Evolutionary conservation across 257 asterid species (phyloP).

Genomic region (Schizonepeta tenuifolia): DNA sequence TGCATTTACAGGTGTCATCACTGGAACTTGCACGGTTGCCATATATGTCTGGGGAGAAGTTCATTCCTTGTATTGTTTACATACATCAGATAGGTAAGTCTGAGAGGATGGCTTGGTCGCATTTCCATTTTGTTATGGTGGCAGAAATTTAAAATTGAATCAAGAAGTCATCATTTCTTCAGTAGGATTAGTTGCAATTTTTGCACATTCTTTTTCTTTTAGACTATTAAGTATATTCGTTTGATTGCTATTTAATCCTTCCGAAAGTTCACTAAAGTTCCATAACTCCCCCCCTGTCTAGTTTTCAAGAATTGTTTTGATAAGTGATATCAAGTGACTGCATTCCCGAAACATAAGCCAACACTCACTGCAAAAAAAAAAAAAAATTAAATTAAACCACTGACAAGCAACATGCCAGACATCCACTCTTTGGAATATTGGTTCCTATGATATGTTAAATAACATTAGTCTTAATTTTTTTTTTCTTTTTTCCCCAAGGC

Average conservation of each 20-base stretch:
- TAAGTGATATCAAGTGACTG: background rate
- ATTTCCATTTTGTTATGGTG: slow-evolving; percentile 19
- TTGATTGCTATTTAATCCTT: slow-evolving; percentile 17
- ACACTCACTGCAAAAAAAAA: slow-evolving; percentile 2
- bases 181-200: slow-evolving; percentile 11
- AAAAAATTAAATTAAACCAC: background rate
- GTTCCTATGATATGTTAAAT: background rate
- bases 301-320: background rate
- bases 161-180: slow-evolving; percentile 5
- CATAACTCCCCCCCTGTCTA: slow-evolving; percentile 7
- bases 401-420: background rate
- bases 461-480: background rate
- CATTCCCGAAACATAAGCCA: slow-evolving; percentile 25
- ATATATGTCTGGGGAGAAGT: slow-evolving; percentile 57
- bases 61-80: slow-evolving; percentile 78
- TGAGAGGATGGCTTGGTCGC: slow-evolving; percentile 26
- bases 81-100: slow-evolving; percentile 88
- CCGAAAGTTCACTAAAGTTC: slow-evolving; percentile 25
- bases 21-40: slow-evolving; percentile 91
- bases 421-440: background rate
- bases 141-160: slow-evolving; percentile 14
- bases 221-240: slow-evolving; percentile 14
- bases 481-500: background rate
- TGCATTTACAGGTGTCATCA: slow-evolving; percentile 70
- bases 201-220: slow-evolving; percentile 11